These are phyloP conservation scores for Acidomyces sp. DNA, from an alignment of 495 filamentous ascomycete genomes.

Conservation along the genomic window DNA sequence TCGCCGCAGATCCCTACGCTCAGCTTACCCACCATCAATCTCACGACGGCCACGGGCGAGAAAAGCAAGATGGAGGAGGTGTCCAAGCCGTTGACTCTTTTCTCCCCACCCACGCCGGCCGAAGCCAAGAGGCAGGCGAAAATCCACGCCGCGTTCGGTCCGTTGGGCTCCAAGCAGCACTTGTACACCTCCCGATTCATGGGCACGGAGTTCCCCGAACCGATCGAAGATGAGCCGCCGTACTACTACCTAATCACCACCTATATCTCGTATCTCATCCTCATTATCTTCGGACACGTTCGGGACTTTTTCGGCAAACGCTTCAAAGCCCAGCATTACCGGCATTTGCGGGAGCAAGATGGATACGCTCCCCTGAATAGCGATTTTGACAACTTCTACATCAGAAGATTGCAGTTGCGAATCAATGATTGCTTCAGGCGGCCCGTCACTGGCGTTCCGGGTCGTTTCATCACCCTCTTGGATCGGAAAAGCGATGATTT, in stretches of 20 bases:
- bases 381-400: slow-evolving; percentile 98
- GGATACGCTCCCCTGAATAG: slow-evolving; percentile 95
- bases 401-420: slow-evolving; percentile 76
- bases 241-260: slow-evolving; percentile 95
- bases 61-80: slow-evolving; percentile 60
- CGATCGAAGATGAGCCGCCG: slow-evolving; percentile 87
- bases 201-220: slow-evolving; percentile 62
- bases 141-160: slow-evolving; percentile 84
- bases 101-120: slow-evolving; percentile 79
- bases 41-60: slow-evolving; percentile 76
- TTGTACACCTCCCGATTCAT: slow-evolving; percentile 75
- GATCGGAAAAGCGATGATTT: slow-evolving; percentile 79
- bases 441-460: slow-evolving; percentile 83
- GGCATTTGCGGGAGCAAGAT: slow-evolving; percentile 65
- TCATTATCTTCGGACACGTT: slow-evolving; percentile 90
- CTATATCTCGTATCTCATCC: slow-evolving; percentile 90
- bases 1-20: slow-evolving; percentile 56
- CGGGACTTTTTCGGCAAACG: slow-evolving; percentile 97
- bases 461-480: slow-evolving; percentile 80
- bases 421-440: slow-evolving; percentile 95
- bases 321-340: slow-evolving; percentile 72
- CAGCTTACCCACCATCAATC: slow-evolving; percentile 80
- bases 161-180: slow-evolving; percentile 64
- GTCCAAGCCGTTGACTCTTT: slow-evolving; percentile 56
- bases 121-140: slow-evolving; percentile 63